phyloP scores from a whole-genome alignment of 306 rosid genomes.

The Malus sieversii region DNA sequence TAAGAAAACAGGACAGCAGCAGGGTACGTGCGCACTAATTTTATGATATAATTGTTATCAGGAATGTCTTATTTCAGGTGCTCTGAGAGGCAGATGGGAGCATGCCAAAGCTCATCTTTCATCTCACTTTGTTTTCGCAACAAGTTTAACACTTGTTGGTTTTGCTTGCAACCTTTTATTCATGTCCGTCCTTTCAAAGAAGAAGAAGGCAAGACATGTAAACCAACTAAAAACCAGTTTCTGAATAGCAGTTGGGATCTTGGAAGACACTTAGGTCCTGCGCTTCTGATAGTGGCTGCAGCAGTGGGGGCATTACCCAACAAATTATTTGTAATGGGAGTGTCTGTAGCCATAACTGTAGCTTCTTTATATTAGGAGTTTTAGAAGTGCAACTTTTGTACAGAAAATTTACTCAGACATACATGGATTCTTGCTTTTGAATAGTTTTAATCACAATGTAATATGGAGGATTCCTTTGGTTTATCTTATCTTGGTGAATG shows the following conservation, averaged over 20 bases:
- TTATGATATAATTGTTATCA: slow-evolving; percentile 36
- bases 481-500: slow-evolving; percentile 32
- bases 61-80: slow-evolving; percentile 70
- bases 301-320: slow-evolving; percentile 47
- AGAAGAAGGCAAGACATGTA: slow-evolving; percentile 50
- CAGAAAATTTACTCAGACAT: slow-evolving; percentile 40
- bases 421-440: slow-evolving; percentile 37
- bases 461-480: slow-evolving; percentile 33
- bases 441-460: slow-evolving; percentile 51
- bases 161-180: slow-evolving; percentile 53
- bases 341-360: slow-evolving; percentile 45
- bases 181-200: slow-evolving; percentile 53
- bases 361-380: slow-evolving; percentile 41
- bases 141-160: slow-evolving; percentile 78
- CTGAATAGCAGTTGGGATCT: slow-evolving; percentile 65
- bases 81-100: slow-evolving; percentile 79
- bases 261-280: slow-evolving; percentile 68
- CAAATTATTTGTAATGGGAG: slow-evolving; percentile 44
- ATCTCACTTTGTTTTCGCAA: slow-evolving; percentile 75
- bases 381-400: slow-evolving; percentile 48
- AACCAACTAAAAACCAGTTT: slow-evolving; percentile 53
- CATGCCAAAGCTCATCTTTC: slow-evolving; percentile 65
- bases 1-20: slow-evolving; percentile 91
- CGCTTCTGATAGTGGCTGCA: slow-evolving; percentile 56
- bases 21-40: slow-evolving; percentile 53